Base-by-base conservation (phyloP, 129 eudicot species). In the Sambucus nigra region DNA sequence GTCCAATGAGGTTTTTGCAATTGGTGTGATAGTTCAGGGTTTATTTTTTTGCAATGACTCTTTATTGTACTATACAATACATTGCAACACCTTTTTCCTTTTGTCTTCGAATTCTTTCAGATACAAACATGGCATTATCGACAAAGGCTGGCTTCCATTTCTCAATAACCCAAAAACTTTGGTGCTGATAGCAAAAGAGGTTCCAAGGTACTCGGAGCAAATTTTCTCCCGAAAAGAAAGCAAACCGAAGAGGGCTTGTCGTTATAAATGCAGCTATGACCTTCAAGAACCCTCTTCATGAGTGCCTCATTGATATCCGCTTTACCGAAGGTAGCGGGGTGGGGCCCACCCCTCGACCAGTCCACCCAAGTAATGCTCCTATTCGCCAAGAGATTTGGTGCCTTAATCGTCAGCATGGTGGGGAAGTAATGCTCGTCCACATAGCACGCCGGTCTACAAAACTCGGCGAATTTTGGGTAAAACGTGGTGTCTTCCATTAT, bases 121-220 rank as follows among this genome's bases (percentile, higher is more conserved):
- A n/a, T n/a, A n/a, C n/a, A n/a, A n/a, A n/a, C n/a, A n/a, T n/a
- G n/a, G n/a, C n/a, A n/a, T n/a, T n/a, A n/a, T n/a, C n/a, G n/a
- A n/a, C n/a, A n/a, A n/a, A n/a, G 18, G 55, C 33, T 22, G 7
- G 14, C 10, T 23, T 23, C 16, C 21, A 13, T 15, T 49, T 51
- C 41, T 72, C 67, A 89, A 70, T 55, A 78, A 28, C 97, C 93
- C 51, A 89, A 76, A 66, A 29, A 65, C 24, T 73, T 73, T 1
- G 81, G 76, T 16, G 88, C 88, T 17, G 81, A 47, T 40, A 57
- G 39, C 17, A 84, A 66, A 55, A 89, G 61, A n/a, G 74, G 79
- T 39, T 79, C 68, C 71, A 84, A 82, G 22, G 97, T 54, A 57
- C 77, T 89, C 0, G 95, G 95, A 61, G 97, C 94, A 53, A 89